These are phyloP conservation scores for Trypanosomatidae sp. DNA, from an alignment of 208 protist species.

Conservation along the genomic window DNA sequence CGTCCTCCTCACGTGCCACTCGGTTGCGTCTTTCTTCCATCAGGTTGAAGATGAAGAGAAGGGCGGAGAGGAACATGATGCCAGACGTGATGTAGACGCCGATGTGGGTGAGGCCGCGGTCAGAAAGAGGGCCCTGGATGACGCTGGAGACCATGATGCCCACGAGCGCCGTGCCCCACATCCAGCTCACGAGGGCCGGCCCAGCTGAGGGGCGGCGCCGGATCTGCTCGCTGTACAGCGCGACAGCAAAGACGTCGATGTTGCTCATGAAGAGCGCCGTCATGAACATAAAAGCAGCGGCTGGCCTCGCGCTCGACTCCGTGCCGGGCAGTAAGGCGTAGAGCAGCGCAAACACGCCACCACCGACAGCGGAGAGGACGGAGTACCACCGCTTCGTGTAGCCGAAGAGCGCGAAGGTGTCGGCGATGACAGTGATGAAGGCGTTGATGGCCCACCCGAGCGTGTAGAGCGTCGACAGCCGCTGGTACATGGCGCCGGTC, in stretches of 20 bases:
- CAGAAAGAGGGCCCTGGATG: conserved; percentile 56
- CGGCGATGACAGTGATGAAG: conserved; percentile 57
- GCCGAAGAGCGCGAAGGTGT: conserved; percentile 60
- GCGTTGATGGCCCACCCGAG: conserved; percentile 74
- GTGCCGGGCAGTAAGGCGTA: conserved; percentile 47
- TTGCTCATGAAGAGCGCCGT: conserved; percentile 51
- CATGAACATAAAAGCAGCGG: conserved; percentile 50
- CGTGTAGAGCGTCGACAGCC: conserved; percentile 43
- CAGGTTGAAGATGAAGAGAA: conserved; percentile 63
- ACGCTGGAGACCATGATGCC: conserved; percentile 39
- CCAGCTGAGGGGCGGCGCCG: conserved; percentile 36
- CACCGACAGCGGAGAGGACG: conserved; percentile 46
- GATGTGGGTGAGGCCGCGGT: conserved; percentile 32
- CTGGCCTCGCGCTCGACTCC: conserved; percentile 32
- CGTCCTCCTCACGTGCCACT: conserved; percentile 38
- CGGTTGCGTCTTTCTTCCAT: conserved; percentile 54
- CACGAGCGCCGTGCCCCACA: conserved; percentile 50
- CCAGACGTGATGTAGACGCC: conserved; percentile 44
- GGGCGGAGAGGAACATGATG: conserved; percentile 32
- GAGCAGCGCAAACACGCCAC: conserved; percentile 41
- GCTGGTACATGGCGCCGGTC: conserved; percentile 43
- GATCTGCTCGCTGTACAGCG: conserved; percentile 68
- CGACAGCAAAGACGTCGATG: conserved; percentile 67
- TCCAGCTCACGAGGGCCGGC: conserved; percentile 54
- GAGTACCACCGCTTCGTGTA: conserved; percentile 83